Base-by-base conservation (phyloP, 352 stramenopile species). In the Phytopythium kandeliae region DNA sequence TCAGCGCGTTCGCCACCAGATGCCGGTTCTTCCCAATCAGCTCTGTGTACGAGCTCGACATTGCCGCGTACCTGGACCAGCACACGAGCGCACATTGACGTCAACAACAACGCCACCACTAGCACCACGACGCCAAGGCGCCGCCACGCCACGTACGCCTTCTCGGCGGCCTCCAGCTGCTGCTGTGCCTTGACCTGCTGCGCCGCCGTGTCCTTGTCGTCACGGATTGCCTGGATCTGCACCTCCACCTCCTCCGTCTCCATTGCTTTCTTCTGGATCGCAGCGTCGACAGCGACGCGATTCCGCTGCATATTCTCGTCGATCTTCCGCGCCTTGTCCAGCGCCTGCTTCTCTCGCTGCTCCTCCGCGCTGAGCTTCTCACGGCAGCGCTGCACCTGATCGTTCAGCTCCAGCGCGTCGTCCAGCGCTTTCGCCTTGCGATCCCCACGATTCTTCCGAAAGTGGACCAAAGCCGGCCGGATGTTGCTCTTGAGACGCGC, bases 231-330 rank as follows among this genome's bases (percentile, higher is more conserved):
- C 38, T 76, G 73, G 36, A 89, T 89, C 54, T 82, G 68, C 12
- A 84, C 56, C 60, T 89, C 81, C 24, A 92, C 63, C 46, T 89
- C 78, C 71, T 86, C 78, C 3, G 67, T 79, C 36, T 69, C 75
- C 1, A 58, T 46, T 3, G 67, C 34, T 35, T 88, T 86, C 36
- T 80, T 66, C 33, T 56, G 57, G 33, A 83, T 71, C 25, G 47
- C 65, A 19, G 60, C 54, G 37, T 75, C 73, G 17, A 63, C 56
- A 24, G 65, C 59, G 43, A 86, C 69, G 45, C 77, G 75, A 35
- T 90, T 78, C 37, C 65, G 67, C 11, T 55, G 63, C 31, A 89
- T 66, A 16, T 69, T 62, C 37, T 86, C 74, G 8, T 84, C 75
- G 2, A 76, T 59, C 43, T 87, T 90, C 54, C 67, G 76, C 13